Base-by-base conservation (phyloP, 2,329 filamentous ascomycete species). In the Apiospora rasikravindrae region DNA sequence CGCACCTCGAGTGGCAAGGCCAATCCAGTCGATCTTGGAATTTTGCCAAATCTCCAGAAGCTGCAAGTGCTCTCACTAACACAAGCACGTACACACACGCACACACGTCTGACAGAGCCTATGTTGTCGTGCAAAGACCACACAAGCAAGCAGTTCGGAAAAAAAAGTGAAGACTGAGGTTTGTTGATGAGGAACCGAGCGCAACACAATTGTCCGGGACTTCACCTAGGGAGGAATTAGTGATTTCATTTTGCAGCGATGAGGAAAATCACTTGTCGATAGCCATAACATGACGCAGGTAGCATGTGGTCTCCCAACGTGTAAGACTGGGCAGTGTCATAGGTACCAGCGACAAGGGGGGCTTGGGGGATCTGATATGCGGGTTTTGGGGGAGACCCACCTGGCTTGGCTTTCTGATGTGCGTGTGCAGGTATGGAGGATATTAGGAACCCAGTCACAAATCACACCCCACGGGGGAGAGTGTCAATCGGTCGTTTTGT, bases 251-350 rank as follows among this genome's bases (percentile, higher is more conserved):
- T 64, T 8, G 19, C 33, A 14, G 33, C 22, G 16, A 22, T 29
- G 40, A 4, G 33, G 2, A 61, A 37, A 22, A 61, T 29, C 16
- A 37, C 7, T 61, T 53, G 51, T 29, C 51, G 11, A 53, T 61
- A 16, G 14, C 29, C 53, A 33, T 61, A 16, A 33, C 29, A 61
- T 61, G 53, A 61, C 53, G 57, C 57, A 64, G 22, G 57, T 40
- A 24, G 33, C 53, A 61, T 61, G 29, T 61, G 53, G 53, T 37
- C 53, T 61, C 2, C 19, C 8, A 37, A 33, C 33, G 51, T 61
- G 29, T 61, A 37, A 37, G 53, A 64, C 53, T 64, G 57, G 57
- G 33, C 57, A 64, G 57, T 64, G 57, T 40, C 57, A 64, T 40
- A 40, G 57, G 57, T 64, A 64, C 29, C 53, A 33, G 33, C 29